Percentiles rank a stretch among this genome's conserved stretches.
Evolutionary conservation across 1,284 basidiomycete genomes (phyloP).

Genomic region (Ceratobasidium sp.): DNA sequence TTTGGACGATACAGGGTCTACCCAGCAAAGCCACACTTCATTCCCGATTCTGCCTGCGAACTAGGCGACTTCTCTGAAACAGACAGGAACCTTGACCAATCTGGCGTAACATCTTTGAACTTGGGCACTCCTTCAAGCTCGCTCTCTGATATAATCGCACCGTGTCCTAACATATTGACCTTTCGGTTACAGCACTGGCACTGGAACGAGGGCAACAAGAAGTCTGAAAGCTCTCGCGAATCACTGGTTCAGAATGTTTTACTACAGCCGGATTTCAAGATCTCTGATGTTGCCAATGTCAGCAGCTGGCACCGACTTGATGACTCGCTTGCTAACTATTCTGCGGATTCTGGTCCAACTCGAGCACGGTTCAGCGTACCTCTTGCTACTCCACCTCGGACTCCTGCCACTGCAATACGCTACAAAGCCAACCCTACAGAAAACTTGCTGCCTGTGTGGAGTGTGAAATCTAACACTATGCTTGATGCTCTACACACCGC

Average conservation of each 20-base stretch:
- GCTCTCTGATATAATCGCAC: background rate
- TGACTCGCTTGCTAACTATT: background rate
- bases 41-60: conserved; percentile 1
- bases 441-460: background rate
- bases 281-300: background rate
- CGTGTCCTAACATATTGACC: conserved; percentile 16
- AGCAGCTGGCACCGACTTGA: background rate
- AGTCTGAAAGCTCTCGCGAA: conserved; percentile 4
- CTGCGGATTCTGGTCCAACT: background rate
- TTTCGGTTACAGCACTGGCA: conserved; percentile 7
- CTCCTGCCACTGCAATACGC: background rate
- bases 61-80: background rate
- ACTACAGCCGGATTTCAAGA: background rate
- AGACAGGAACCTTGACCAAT: background rate
- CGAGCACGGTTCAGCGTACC: background rate
- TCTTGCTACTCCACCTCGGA: background rate
- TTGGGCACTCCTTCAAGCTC: no score
- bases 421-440: background rate
- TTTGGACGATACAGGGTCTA: conserved; percentile 28
- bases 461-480: background rate
- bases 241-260: background rate
- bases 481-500: background rate
- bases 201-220: conserved; percentile 5
- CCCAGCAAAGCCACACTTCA: background rate
- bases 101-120: background rate